Percentiles rank a stretch among this genome's conserved stretches.
phyloP scores from a whole-genome alignment of 352 stramenopile genomes.

The Saprolegnia parasitica region DNA sequence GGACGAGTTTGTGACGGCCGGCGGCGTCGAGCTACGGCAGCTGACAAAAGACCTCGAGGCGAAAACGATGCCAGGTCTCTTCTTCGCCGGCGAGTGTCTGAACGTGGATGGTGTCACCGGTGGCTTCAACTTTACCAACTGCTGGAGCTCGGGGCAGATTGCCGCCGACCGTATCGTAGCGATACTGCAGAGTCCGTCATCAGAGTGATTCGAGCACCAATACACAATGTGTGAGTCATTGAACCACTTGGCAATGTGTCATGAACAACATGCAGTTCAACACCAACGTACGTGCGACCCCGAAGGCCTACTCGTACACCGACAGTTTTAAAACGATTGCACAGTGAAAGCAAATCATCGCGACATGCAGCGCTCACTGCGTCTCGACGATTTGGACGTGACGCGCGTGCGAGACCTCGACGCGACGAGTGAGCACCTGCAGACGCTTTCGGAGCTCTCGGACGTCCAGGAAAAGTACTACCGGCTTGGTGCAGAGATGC shows the following conservation, averaged over 20 bases:
- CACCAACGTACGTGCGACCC: too few species aligned
- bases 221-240: too few species aligned
- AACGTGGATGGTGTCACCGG: slow-evolving; percentile 83
- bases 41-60: slow-evolving; percentile 72
- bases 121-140: slow-evolving; percentile 78
- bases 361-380: background rate
- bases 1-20: slow-evolving; percentile 85
- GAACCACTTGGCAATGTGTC: too few species aligned
- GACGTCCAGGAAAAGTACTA: slow-evolving; percentile 26
- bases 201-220: too few species aligned
- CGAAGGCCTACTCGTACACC: too few species aligned
- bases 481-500: slow-evolving; percentile 16
- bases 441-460: slow-evolving; percentile 3
- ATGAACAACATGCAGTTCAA: too few species aligned
- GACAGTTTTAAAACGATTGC: too few species aligned
- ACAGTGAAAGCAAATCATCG: too few species aligned
- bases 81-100: slow-evolving; percentile 71
- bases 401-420: background rate
- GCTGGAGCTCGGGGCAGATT: slow-evolving; percentile 59
- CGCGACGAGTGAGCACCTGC: slow-evolving; percentile 1
- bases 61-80: slow-evolving; percentile 47
- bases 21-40: slow-evolving; percentile 65
- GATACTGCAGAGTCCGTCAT: background rate
- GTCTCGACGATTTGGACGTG: background rate
- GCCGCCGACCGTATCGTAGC: slow-evolving; percentile 40